phyloP scores from a whole-genome alignment of 768 basidiomycete species.

The Cyclocybe cylindracea region DNA sequence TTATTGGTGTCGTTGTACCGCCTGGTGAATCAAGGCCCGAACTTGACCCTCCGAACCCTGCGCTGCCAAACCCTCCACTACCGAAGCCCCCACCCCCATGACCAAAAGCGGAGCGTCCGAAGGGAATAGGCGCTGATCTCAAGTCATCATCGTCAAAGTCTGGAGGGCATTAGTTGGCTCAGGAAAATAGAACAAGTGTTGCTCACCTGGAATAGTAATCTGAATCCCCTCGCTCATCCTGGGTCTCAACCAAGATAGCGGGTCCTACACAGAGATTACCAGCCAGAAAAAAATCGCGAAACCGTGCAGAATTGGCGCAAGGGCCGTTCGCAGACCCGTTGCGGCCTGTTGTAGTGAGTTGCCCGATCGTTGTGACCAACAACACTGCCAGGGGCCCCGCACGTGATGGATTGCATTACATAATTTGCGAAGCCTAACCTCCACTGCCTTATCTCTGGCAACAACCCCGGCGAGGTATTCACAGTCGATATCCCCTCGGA shows the following conservation, averaged over 20 bases:
- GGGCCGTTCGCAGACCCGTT: too few species aligned
- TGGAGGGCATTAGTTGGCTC: constrained; percentile 24
- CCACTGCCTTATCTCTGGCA: too few species aligned
- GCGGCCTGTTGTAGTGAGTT: too few species aligned
- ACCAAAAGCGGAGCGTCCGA: constrained; percentile 60
- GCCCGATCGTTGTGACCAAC: too few species aligned
- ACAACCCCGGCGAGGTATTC: too few species aligned
- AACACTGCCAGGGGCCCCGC: too few species aligned
- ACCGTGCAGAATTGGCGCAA: neutral
- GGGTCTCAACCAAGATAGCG: constrained; percentile 1
- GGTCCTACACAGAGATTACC: constrained; percentile 12
- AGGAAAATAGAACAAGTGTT: neutral
- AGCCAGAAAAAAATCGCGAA: constrained; percentile 12
- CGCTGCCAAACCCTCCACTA: constrained; percentile 32
- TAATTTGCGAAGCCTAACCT: too few species aligned
- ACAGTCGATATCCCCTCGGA: too few species aligned
- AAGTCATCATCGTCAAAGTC: constrained; percentile 83
- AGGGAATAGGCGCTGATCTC: constrained; percentile 61
- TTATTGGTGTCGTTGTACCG: constrained; percentile 39
- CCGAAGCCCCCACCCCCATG: too few species aligned
- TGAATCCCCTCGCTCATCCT: constrained; percentile 53
- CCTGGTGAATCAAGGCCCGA: constrained; percentile 72
- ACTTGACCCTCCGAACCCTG: constrained; percentile 41
- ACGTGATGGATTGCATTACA: too few species aligned
- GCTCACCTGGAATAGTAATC: constrained; percentile 66